These are phyloP conservation scores for Solanum hybrid DNA, from an alignment of 305 asterid genomes.

Conservation along the genomic window DNA sequence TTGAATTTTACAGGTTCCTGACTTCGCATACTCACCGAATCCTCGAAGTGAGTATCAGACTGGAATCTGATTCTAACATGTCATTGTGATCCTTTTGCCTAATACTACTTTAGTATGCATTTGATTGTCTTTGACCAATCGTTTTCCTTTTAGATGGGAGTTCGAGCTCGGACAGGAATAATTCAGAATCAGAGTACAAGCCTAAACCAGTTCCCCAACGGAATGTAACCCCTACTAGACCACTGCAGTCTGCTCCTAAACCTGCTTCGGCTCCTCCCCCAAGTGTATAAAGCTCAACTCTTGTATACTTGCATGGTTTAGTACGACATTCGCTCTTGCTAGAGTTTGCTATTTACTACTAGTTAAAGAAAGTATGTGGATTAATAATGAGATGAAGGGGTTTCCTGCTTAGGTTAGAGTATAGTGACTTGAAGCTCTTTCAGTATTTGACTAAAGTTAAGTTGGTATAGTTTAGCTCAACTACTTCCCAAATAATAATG, in stretches of 20 bases:
- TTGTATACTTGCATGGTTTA: background rate
- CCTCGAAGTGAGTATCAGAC: conserved; percentile 48
- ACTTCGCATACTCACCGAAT: conserved; percentile 77
- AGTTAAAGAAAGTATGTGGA: background rate
- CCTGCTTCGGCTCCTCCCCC: conserved; percentile 61
- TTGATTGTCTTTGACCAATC: background rate
- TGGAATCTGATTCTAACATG: conserved; percentile 9
- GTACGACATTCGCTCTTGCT: background rate
- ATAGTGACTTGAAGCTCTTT: background rate
- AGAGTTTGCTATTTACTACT: background rate
- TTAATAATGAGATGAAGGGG: background rate
- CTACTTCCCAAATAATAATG: background rate
- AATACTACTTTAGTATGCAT: background rate
- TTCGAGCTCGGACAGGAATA: conserved; percentile 58
- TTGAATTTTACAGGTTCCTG: conserved; percentile 55
- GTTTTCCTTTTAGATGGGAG: conserved; percentile 45
- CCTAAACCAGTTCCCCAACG: conserved; percentile 48
- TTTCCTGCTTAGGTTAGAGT: background rate
- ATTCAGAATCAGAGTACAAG: conserved; percentile 50
- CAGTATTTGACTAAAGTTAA: background rate
- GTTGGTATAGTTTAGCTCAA: conserved; percentile 1
- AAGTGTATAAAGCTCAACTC: conserved; percentile 34
- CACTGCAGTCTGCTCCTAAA: conserved; percentile 53
- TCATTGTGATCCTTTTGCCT: background rate
- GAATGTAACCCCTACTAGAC: conserved; percentile 57